These are phyloP conservation scores for Tetrahymena malaccensis DNA, from an alignment of 73 alveolate genomes.

Conservation along the genomic window DNA sequence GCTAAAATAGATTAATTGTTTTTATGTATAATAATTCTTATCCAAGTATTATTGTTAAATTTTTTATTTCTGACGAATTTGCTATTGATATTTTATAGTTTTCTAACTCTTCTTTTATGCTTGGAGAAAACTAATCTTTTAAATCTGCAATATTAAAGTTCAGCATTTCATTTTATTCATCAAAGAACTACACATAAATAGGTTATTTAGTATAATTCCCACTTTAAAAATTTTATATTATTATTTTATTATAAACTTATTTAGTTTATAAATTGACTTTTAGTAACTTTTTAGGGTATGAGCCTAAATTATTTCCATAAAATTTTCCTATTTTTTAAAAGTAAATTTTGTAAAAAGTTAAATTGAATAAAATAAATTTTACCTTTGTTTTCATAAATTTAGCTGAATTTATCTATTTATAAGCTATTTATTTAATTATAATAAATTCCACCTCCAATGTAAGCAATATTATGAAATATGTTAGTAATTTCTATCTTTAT, in stretches of 20 bases:
- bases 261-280: background rate
- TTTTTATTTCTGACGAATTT: background rate
- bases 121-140: background rate
- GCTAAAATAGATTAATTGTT: background rate
- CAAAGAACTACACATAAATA: background rate
- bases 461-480: background rate
- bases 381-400: background rate
- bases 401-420: background rate
- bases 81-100: background rate
- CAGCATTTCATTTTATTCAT: background rate
- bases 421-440: background rate
- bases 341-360: background rate
- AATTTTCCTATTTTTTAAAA: background rate
- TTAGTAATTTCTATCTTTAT: background rate
- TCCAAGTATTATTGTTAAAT: background rate
- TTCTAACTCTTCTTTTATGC: background rate
- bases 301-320: background rate
- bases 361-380: background rate
- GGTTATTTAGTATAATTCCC: background rate
- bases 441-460: background rate
- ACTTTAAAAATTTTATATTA: background rate
- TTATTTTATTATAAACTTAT: background rate
- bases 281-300: background rate
- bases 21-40: background rate
- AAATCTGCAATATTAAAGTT: background rate